Evolutionary conservation across 1,284 basidiomycete species (phyloP).

Genomic region (Tilletia indica): DNA sequence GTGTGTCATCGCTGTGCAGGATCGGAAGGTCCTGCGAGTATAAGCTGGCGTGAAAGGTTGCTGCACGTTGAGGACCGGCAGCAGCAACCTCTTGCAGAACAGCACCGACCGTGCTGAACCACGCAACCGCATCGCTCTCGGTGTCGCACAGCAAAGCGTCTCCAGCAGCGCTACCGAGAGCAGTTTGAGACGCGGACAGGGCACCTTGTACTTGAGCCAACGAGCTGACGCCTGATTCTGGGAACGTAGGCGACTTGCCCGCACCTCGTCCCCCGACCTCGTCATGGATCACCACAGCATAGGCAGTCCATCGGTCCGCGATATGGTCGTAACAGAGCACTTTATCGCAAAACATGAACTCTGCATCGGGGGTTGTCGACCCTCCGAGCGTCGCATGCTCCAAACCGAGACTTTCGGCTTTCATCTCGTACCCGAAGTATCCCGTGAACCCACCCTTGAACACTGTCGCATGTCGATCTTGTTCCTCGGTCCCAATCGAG

Average conservation of each 20-base stretch:
- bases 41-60: not conserved
- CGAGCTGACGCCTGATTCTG: not conserved
- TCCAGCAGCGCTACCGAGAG: no score
- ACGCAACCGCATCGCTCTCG: not conserved
- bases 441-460: slow-evolving; percentile 61
- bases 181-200: not conserved
- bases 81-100: not conserved
- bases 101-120: slow-evolving; percentile 2
- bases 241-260: not conserved
- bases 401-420: slow-evolving; percentile 58
- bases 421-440: slow-evolving; percentile 64
- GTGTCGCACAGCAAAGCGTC: not conserved
- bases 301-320: slow-evolving; percentile 57
- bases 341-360: slow-evolving; percentile 56
- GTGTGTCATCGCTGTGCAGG: slow-evolving; percentile 48
- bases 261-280: not conserved
- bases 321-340: slow-evolving; percentile 57
- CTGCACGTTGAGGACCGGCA: not conserved
- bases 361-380: slow-evolving; percentile 49
- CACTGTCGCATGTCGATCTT: slow-evolving; percentile 35
- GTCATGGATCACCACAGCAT: slow-evolving; percentile 53
- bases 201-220: slow-evolving; percentile 12
- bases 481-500: not conserved
- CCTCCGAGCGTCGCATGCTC: slow-evolving; percentile 33
- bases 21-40: slow-evolving; percentile 16